Evolutionary conservation across 495 filamentous ascomycete genomes (phyloP), one percentile per base, ranked within the genome.

Genomic region (Trichoderma erinaceum): DNA sequence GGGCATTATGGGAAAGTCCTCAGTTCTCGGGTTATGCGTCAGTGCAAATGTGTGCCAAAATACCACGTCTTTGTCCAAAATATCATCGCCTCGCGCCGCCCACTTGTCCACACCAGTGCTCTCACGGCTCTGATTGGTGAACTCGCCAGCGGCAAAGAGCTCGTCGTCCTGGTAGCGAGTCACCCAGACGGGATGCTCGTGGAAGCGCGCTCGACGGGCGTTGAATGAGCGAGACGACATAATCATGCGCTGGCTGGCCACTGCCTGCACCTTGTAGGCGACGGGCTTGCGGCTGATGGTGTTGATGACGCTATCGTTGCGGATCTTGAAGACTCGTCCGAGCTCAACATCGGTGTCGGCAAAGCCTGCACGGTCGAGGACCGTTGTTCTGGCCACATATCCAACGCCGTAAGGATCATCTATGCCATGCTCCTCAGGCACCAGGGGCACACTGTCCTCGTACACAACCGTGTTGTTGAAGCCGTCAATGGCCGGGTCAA

Each of bases 1-100:
- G 0, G 67, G 94, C 94, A 98, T 98, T 72, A 98, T 83, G 41
- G 94, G 94, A 79, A 90, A 98, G 75, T 98, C 94, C 74, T 98
- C 94, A 0, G 93, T 93, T 1, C 92, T 78, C 0, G 94, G 93
- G 83, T 97, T 96, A 76, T 98, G 94, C 10, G 89, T 93, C 6
- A 97, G 80, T 38, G 94, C 94, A 73, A 97, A 98, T 0, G 94
- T 98, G 77, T 98, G 94, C 94, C 94, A 98, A 25, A 98, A 84
- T 3, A 98, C 94, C 27, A 97, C 77, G 77, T 98, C 91, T 8
- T 88, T 90, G 78, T 97, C 90, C 32, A 91, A 91, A 70, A 97
- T 89, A 46, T 81, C 87, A 71, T 81, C 86, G 52, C 78, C 80
- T n/a, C 65, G 41, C 0, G 41, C 41, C 10, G 41, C 41, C 43